These are phyloP conservation scores for Globisporangium spiculum DNA, from an alignment of 352 stramenopile species.

Conservation along the genomic window DNA sequence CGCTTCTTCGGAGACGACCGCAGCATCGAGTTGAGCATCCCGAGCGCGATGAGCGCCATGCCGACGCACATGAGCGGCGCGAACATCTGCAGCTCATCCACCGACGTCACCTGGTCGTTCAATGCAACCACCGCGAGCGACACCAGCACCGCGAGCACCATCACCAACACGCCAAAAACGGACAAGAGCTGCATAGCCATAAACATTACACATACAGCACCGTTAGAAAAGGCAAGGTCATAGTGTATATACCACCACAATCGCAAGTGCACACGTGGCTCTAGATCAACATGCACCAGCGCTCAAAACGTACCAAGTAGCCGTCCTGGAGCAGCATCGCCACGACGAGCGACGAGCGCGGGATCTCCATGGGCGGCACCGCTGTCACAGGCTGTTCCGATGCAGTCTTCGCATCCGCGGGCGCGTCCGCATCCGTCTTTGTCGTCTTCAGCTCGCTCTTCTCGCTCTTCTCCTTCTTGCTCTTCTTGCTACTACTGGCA, in stretches of 20 bases:
- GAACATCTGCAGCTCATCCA: constrained; percentile 65
- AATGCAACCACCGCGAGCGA: constrained; percentile 46
- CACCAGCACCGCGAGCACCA: constrained; percentile 51
- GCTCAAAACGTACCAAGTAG: constrained; percentile 30
- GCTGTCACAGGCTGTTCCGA: constrained; percentile 12
- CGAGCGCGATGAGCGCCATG: constrained; percentile 50
- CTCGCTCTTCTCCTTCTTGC: constrained; percentile 15
- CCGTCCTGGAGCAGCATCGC: constrained; percentile 50
- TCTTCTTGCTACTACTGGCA: constrained; percentile 3
- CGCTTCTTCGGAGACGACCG: constrained; percentile 20
- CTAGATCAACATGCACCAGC: not conserved
- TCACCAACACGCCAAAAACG: constrained; percentile 49
- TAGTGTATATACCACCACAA: not conserved
- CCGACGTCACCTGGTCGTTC: constrained; percentile 40
- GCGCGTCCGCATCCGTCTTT: not conserved
- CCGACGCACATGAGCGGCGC: constrained; percentile 59
- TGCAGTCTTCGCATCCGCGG: not conserved
- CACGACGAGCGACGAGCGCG: constrained; percentile 29
- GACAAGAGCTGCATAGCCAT: constrained; percentile 26
- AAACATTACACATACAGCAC: not conserved
- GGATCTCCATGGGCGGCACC: constrained; percentile 12
- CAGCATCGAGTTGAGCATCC: constrained; percentile 43
- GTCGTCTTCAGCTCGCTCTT: not conserved
- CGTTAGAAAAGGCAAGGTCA: not conserved
- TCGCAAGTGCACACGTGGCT: not conserved